Base-by-base conservation (phyloP, 2,329 filamentous ascomycete genomes). In the Ambrosiella beaveri region DNA sequence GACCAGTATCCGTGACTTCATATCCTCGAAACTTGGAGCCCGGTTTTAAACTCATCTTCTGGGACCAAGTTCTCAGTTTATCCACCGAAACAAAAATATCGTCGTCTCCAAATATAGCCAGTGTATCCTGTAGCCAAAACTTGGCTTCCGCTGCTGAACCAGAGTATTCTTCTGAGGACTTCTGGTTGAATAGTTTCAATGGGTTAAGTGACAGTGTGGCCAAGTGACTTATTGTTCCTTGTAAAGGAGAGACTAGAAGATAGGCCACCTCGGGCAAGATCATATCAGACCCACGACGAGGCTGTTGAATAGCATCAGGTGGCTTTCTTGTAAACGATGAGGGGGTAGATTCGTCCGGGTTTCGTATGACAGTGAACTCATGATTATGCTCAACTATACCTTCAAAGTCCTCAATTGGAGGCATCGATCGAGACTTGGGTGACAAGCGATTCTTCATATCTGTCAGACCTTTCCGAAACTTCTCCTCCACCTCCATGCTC, bases 71-170 rank as follows among this genome's bases (percentile, higher is more conserved):
- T 9, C 78, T 75, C 63, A 90, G 72, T 67, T 80, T 86, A 59
- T 74, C 76, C 2, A 73, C 73, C 0, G 82, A 78, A 1, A 86
- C 82, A 63, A 96, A 94, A 0, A 76, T 70, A 67, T 97, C 90
- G 3, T 77, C 73, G 55, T 84, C 80, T 1, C 90, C 91, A 65
- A 83, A 95, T 0, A 95, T 69, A 0, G 80, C 82, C 39, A 95
- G 67, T 0, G 84, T 84, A 0, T 75, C 74, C 64, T 82, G 75
- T 1, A 70, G 67, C 1, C 79, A 69, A 54, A 86, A 71, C 64
- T 85, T 81, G 56, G 71, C 69, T 58, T 82, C 78, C 1, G 74
- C 72, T 17, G 44, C 19, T 8, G 44, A 47, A 8, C 44, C 11
- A 15, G 9, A 19, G 54, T 38, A 27, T 60, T 58, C n/a, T 12